Base-by-base conservation (phyloP, 306 rosid genomes). In the Hylodesmum podocarpum region DNA sequence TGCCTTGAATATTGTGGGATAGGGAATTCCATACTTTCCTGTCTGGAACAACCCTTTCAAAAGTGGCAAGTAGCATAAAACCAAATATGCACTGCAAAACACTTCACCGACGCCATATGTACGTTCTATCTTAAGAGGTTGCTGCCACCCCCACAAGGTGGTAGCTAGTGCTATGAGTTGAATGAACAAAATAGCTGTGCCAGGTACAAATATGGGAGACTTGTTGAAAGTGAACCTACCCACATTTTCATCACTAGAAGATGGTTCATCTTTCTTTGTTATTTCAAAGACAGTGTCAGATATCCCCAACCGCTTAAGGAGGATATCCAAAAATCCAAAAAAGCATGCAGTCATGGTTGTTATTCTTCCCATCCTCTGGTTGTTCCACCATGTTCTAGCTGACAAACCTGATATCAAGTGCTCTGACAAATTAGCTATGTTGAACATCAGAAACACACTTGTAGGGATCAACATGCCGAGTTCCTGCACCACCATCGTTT, bases 301-400 rank as follows among this genome's bases (percentile, higher is more conserved):
- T 25, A 81, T 25, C 51, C 92, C 74, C 9, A 86, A 61, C 2
- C 64, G 58, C 64, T 91, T 82, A 3, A 80, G 37, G 0, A 87
- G 3, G 33, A 82, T 66, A n/a, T 72, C 49, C 5, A 91, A 16
- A 37, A 88, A 33, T 43, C 92, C 89, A 1, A 81, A 51, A 6
- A 93, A 61, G 88, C 88, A 88, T 1, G 89, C 31, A 47, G 49
- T 84, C 82, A 40, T 64, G 70, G 86, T 1, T 22, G 4, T 83
- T 66, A 93, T 80, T 75, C 84, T 89, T 41, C 44, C 62, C 93
- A 86, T 91, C 62, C 71, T 76, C 11, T 78, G 88, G 80, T 82
- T 91, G 51, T 91, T 93, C 98, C 98, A 89, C 94, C 98, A 93
- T n/a, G 84, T 75, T 71, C 75, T 66, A 12, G 85, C 18, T 14